Conservation (phyloP, 2,329 filamentous ascomycete species). For the Thielaviopsis punctulata region DNA sequence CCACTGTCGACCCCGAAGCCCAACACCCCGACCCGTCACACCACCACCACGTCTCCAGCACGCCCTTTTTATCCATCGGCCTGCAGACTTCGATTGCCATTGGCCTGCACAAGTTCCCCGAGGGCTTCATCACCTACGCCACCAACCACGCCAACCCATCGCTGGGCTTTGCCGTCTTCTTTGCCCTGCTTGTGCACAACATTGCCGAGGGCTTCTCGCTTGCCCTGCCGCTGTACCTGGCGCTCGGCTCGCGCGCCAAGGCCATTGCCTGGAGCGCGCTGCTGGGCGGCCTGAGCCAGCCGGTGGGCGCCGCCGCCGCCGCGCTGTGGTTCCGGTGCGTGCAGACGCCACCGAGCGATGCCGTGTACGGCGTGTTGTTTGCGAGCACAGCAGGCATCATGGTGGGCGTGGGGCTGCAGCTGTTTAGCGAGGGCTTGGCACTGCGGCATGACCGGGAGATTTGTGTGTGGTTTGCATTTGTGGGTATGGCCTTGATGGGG, state of each 20-base stretch:
- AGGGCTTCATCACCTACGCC: constrained; percentile 76
- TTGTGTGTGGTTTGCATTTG: constrained; percentile 64
- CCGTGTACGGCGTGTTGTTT: constrained; percentile 63
- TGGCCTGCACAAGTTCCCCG: constrained; percentile 87
- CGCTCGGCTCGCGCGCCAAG: constrained; percentile 59
- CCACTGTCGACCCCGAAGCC: constrained; percentile 22
- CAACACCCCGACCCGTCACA: too few species aligned
- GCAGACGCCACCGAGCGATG: constrained; percentile 1
- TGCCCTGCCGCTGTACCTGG: constrained; percentile 82
- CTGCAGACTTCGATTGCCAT: constrained; percentile 92
- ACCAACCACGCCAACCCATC: constrained; percentile 89
- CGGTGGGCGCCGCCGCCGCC: constrained; percentile 67
- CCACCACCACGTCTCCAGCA: constrained; percentile 89
- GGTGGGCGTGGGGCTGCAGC: constrained; percentile 77
- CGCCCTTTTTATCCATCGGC: constrained; percentile 87
- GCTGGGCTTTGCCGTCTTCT: constrained; percentile 80
- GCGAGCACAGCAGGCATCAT: constrained; percentile 85
- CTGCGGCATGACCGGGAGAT: constrained; percentile 63
- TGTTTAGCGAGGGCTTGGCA: constrained; percentile 73
- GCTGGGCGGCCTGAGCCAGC: constrained; percentile 74
- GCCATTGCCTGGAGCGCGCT: constrained; percentile 75
- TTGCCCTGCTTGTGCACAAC: constrained; percentile 94
- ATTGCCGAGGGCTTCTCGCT: constrained; percentile 94
- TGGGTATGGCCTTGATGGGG: constrained; percentile 77
- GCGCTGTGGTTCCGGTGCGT: constrained; percentile 72